These are phyloP conservation scores for Saturnispora quitensis DNA, from an alignment of 805 yeast species.

Conservation along the genomic window DNA sequence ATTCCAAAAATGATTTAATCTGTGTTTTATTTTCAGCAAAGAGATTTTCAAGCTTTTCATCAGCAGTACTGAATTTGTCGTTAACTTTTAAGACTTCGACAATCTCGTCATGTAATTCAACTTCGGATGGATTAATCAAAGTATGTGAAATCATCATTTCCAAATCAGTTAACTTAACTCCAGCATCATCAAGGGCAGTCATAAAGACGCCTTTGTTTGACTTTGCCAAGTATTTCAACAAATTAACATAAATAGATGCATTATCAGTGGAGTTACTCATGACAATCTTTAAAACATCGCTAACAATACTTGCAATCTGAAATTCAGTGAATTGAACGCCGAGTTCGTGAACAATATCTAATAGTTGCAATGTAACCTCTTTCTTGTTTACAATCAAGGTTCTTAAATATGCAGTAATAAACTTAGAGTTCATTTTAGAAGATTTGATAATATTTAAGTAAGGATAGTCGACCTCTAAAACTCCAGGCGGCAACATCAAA, in stretches of 20 bases:
- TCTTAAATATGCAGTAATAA: constrained; percentile 24
- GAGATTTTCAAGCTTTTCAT: constrained; percentile 15
- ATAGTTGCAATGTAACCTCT: constrained; percentile 8
- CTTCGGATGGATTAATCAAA: constrained; percentile 23
- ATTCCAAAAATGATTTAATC: constrained; percentile 29
- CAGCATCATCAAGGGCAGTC: constrained; percentile 29
- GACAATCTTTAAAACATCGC: constrained; percentile 17
- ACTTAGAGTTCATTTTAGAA: constrained; percentile 17
- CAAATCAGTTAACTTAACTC: constrained; percentile 34
- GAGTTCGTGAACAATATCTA: constrained; percentile 9
- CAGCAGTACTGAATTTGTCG: constrained; percentile 11
- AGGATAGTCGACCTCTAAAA: constrained; percentile 16
- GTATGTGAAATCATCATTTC: constrained; percentile 67
- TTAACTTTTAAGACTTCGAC: constrained; percentile 21
- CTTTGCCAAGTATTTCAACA: constrained; percentile 31
- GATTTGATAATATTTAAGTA: constrained; percentile 16
- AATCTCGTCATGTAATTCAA: constrained; percentile 23
- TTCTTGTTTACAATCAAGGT: constrained; percentile 15
- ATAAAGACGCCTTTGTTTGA: constrained; percentile 32
- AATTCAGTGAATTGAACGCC: constrained; percentile 12
- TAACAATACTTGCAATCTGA: constrained; percentile 19
- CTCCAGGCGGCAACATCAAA: constrained; percentile 16
- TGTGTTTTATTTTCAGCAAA: constrained; percentile 12
- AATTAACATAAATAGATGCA: constrained; percentile 22
- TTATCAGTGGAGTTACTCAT: constrained; percentile 8